Evolutionary conservation across 441 rosid species (phyloP).

Genomic region (Gossypium gossypioides): DNA sequence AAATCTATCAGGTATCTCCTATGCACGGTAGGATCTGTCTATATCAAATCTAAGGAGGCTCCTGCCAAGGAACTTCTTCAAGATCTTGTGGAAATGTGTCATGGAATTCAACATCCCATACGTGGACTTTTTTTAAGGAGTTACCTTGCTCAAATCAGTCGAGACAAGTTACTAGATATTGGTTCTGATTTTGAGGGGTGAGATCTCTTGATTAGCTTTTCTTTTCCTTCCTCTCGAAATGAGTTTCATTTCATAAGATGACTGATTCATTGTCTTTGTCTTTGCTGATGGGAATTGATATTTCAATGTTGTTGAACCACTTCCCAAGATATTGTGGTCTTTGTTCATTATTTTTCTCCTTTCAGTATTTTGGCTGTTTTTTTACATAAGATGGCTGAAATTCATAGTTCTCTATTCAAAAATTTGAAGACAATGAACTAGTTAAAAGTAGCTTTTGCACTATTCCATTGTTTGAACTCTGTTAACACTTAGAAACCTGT

Average conservation of each 20-base stretch:
- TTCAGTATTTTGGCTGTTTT: neutral
- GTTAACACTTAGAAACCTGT: neutral
- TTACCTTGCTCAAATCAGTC: constrained; percentile 82
- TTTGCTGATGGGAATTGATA: neutral
- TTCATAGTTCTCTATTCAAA: neutral
- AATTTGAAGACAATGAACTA: neutral
- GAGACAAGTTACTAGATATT: constrained; percentile 75
- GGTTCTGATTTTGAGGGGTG: constrained; percentile 71
- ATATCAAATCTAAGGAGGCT: constrained; percentile 70
- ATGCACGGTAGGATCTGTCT: constrained; percentile 90
- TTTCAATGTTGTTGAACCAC: neutral
- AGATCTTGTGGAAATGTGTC: constrained; percentile 92
- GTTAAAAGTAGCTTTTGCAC: neutral
- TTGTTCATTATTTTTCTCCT: neutral
- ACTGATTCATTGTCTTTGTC: neutral
- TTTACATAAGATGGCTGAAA: neutral
- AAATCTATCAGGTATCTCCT: constrained; percentile 61
- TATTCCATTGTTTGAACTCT: neutral
- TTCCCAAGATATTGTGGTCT: neutral
- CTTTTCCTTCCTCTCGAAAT: neutral
- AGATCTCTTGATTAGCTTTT: constrained; percentile 12
- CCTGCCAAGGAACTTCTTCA: constrained; percentile 70
- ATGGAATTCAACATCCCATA: constrained; percentile 75
- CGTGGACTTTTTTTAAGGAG: constrained; percentile 83
- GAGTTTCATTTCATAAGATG: constrained; percentile 9